Evolutionary conservation across 306 rosid species (phyloP).

Genomic region (Rosa chinensis): DNA sequence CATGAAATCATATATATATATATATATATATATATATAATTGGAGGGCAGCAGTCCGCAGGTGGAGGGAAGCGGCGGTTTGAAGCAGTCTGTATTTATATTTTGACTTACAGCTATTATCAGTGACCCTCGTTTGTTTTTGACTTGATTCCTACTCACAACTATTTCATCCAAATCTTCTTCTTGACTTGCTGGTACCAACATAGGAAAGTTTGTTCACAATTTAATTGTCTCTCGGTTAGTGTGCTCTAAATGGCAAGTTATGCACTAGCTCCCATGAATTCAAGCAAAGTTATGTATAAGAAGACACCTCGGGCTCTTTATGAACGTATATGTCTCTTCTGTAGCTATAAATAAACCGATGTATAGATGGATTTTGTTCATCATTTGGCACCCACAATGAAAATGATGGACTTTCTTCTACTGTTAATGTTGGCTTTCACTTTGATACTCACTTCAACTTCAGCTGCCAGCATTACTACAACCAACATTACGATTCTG

Average conservation of each 20-base stretch:
- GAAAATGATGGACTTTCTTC: not conserved
- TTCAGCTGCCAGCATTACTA: not conserved
- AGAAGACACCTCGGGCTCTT: not conserved
- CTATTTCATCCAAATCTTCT: not conserved
- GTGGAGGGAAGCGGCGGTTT: no score
- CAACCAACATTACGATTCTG: not conserved
- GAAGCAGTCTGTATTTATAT: not conserved
- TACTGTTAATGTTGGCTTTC: not conserved
- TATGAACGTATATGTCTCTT: not conserved
- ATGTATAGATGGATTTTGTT: not conserved
- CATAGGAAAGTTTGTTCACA: not conserved
- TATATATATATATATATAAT: no score
- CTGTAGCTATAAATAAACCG: not conserved
- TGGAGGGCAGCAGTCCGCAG: no score
- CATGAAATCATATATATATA: no score
- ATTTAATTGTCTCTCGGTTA: not conserved
- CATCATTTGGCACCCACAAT: not conserved
- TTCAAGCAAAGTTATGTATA: not conserved
- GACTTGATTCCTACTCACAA: not conserved
- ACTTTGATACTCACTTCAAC: not conserved
- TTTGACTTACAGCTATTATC: not conserved
- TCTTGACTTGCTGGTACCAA: not conserved
- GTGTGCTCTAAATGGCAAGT: not conserved
- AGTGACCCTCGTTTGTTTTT: not conserved
- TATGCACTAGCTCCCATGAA: not conserved